Evolutionary conservation across 331 rosid genomes (phyloP).

Genomic region (Acacia concinna): DNA sequence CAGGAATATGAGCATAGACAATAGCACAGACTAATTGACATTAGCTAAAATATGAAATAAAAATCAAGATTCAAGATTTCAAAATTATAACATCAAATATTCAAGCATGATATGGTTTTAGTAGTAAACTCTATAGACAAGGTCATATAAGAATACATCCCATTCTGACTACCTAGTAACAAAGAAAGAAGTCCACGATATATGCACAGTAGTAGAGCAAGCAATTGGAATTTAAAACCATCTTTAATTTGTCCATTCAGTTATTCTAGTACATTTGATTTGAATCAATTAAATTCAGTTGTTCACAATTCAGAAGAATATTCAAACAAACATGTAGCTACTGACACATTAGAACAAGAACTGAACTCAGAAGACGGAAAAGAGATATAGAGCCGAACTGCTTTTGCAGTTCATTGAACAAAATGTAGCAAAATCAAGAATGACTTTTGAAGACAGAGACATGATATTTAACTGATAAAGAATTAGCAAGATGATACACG

Average conservation of each 20-base stretch:
- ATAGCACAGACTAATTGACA: constrained; percentile 2
- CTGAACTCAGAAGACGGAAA: background rate
- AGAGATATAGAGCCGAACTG: constrained; percentile 5
- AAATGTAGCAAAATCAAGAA: constrained; percentile 9
- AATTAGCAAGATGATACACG: constrained; percentile 21
- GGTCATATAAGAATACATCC: background rate
- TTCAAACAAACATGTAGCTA: background rate
- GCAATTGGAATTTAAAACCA: constrained; percentile 4
- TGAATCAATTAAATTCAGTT: background rate
- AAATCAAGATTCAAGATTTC: constrained; percentile 7
- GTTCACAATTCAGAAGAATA: background rate
- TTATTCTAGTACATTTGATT: background rate
- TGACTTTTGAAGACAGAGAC: background rate
- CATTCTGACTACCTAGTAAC: constrained; percentile 1
- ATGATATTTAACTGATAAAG: constrained; percentile 8
- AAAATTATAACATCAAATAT: constrained; percentile 17
- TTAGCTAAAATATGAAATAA: constrained; percentile 15
- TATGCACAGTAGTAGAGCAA: background rate
- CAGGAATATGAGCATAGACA: constrained; percentile 24
- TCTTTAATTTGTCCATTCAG: background rate
- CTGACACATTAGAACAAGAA: background rate
- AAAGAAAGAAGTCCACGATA: background rate
- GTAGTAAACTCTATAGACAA: background rate
- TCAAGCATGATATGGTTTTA: background rate
- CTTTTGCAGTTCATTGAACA: constrained; percentile 11